Evolutionary conservation across 2,329 filamentous ascomycete species (phyloP).

Genomic region (Talaromyces sp.): DNA sequence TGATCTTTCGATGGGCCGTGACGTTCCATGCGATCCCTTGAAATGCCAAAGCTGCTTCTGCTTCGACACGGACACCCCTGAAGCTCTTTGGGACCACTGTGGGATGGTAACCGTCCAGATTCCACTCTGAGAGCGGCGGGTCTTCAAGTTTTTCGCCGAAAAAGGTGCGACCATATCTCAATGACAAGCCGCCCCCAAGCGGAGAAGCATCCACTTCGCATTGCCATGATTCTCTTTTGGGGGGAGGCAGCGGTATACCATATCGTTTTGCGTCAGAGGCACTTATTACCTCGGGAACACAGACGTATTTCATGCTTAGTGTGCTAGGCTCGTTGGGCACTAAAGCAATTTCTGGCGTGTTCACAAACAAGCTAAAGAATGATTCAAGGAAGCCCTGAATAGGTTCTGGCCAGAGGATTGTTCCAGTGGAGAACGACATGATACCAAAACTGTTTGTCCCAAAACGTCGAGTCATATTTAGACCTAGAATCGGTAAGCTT

Average conservation of each 20-base stretch:
- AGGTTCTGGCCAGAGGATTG: conserved; percentile 27
- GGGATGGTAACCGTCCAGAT: conserved; percentile 33
- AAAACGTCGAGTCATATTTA: conserved; percentile 28
- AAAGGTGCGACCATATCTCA: conserved; percentile 32
- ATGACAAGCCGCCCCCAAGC: conserved; percentile 19
- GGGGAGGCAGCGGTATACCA: neutral
- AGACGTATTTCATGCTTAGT: conserved; percentile 29
- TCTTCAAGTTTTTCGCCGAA: conserved; percentile 31
- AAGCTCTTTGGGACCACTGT: conserved; percentile 21
- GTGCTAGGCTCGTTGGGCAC: conserved; percentile 20
- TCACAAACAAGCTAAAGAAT: conserved; percentile 19
- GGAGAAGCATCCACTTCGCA: conserved; percentile 25
- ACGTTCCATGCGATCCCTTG: conserved; percentile 28
- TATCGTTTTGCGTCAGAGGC: conserved; percentile 10
- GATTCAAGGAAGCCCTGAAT: conserved; percentile 19
- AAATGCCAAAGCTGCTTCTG: conserved; percentile 21
- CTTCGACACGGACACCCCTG: conserved; percentile 30
- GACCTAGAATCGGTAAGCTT: conserved; percentile 24
- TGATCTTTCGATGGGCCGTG: conserved; percentile 30
- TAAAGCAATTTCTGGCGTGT: conserved; percentile 16
- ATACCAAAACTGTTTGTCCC: conserved; percentile 25
- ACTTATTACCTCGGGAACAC: conserved; percentile 14
- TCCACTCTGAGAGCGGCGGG: conserved; percentile 34
- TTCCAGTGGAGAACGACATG: conserved; percentile 33
- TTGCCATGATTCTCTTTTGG: conserved; percentile 26